These are phyloP conservation scores for Sporothrix curviconia DNA, from an alignment of 2,329 filamentous ascomycete species.

Conservation along the genomic window DNA sequence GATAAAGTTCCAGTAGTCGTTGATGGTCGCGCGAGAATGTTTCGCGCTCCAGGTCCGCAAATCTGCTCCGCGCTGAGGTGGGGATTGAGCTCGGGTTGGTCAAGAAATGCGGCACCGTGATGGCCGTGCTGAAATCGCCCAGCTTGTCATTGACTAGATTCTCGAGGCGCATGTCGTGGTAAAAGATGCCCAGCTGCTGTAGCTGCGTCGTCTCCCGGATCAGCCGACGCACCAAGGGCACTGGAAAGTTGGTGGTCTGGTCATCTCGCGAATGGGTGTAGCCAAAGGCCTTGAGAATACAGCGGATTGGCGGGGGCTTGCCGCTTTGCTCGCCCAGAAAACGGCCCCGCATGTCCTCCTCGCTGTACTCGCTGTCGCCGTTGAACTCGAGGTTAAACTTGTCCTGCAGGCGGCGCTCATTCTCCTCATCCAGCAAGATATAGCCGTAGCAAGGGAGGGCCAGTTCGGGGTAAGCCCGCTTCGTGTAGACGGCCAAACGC, in stretches of 20 bases:
- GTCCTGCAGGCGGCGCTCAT: not conserved
- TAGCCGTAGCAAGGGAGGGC: conserved; percentile 25
- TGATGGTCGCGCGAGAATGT: not conserved
- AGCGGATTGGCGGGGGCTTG: not conserved
- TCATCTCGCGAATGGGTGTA: not conserved
- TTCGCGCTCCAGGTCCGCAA: not conserved
- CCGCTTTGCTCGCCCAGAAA: not conserved
- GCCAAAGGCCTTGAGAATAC: not conserved
- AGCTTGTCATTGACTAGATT: not conserved
- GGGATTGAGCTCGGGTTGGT: not conserved
- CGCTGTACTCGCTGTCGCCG: not conserved
- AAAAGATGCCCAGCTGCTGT: not conserved
- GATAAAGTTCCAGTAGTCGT: not conserved
- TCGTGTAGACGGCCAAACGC: conserved; percentile 26
- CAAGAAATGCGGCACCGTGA: not conserved
- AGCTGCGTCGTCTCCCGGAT: not conserved
- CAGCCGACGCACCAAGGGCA: not conserved
- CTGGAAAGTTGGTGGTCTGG: not conserved
- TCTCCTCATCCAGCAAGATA: conserved; percentile 21
- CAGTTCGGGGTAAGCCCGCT: conserved; percentile 21
- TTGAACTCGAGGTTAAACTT: not conserved
- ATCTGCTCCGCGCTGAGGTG: not conserved
- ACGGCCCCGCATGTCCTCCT: not conserved
- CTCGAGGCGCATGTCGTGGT: not conserved
- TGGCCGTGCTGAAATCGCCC: not conserved